Evolutionary conservation across 2,329 filamentous ascomycete species (phyloP).

Genomic region (Fusarium agapanthi): DNA sequence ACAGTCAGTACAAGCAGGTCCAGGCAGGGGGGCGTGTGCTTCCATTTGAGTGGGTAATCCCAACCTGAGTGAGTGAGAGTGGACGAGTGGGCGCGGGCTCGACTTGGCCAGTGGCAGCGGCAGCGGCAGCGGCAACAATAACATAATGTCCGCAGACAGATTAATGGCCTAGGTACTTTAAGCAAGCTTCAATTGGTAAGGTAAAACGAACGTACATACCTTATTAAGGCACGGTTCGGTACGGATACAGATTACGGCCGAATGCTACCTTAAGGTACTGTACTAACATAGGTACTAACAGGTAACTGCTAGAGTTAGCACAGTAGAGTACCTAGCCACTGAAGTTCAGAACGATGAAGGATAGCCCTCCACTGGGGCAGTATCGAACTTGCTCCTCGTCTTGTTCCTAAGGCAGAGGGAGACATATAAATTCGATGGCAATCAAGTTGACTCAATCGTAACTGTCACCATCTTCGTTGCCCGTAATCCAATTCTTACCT

Average conservation of each 20-base stretch:
- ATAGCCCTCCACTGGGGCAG: not conserved
- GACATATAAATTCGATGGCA: not conserved
- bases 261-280: not conserved
- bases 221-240: not conserved
- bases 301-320: not conserved
- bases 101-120: constrained; percentile 28
- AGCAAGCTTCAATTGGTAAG: not conserved
- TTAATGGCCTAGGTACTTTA: constrained; percentile 5
- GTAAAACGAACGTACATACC: not conserved
- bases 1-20: not conserved
- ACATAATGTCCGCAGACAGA: constrained; percentile 1
- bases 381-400: not conserved
- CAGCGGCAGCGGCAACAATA: constrained; percentile 6
- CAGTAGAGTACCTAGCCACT: not conserved
- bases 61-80: constrained; percentile 15
- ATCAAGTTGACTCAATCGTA: not conserved
- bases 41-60: constrained; percentile 33
- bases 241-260: not conserved
- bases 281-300: too few species aligned
- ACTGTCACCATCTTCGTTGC: not conserved
- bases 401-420: not conserved
- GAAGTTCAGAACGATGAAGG: not conserved
- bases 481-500: not conserved
- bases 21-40: constrained; percentile 35
- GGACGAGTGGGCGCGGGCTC: constrained; percentile 28